Conservation (phyloP, 73 alveolate species). For the Paramecium biaurelia region DNA sequence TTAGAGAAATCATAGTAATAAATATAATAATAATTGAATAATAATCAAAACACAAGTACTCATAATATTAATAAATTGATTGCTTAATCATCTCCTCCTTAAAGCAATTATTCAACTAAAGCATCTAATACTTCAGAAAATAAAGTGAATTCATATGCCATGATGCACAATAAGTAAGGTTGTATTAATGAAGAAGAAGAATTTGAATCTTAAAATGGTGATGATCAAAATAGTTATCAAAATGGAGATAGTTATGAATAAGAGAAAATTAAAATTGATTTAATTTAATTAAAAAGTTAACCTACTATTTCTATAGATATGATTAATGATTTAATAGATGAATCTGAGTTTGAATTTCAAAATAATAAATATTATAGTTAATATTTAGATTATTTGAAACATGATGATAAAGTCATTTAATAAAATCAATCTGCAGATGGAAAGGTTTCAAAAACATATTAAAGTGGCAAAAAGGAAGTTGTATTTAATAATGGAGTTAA, state of each 20-base stretch:
- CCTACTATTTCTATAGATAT: neutral
- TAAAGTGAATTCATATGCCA: neutral
- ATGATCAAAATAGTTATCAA: neutral
- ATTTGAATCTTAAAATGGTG: slow-evolving; percentile 6
- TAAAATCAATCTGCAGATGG: slow-evolving; percentile 64
- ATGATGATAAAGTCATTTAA: slow-evolving; percentile 42
- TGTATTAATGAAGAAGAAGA: neutral
- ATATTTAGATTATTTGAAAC: neutral
- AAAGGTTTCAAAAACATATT: slow-evolving; percentile 76
- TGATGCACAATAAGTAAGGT: neutral
- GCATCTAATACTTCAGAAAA: neutral
- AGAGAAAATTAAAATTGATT: neutral
- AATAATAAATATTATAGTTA: neutral
- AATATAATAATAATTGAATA: neutral
- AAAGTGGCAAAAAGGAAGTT: slow-evolving; percentile 89
- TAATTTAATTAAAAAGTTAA: neutral
- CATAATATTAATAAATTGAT: neutral
- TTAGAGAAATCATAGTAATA: slow-evolving; percentile 79
- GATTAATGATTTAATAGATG: slow-evolving; percentile 8
- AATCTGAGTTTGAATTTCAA: slow-evolving; percentile 34
- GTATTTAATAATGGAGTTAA: slow-evolving; percentile 94
- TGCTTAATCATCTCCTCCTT: neutral
- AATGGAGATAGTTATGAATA: slow-evolving; percentile 50
- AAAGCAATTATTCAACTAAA: neutral
- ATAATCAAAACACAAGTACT: neutral